phyloP scores from a whole-genome alignment of 108 stramenopile genomes.

The Conticribra weissflogii region DNA sequence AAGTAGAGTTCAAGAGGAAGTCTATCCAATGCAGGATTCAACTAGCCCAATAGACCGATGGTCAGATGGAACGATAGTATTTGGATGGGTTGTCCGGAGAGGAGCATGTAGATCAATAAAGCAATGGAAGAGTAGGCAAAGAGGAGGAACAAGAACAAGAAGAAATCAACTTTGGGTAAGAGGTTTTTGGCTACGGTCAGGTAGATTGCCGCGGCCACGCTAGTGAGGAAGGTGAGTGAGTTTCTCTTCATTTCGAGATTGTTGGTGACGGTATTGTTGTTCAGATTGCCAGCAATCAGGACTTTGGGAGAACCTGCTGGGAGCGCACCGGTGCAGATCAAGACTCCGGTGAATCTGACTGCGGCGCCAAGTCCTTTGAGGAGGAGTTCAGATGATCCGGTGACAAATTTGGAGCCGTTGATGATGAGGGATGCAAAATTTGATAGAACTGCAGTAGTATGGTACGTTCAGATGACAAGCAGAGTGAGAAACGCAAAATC shows the following conservation, averaged over 20 bases:
- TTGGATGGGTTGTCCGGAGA: slow-evolving; percentile 20
- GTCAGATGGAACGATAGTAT: slow-evolving; percentile 35
- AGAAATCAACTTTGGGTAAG: slow-evolving; percentile 40
- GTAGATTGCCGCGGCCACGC: slow-evolving; percentile 39
- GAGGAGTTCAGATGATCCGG: slow-evolving; percentile 41
- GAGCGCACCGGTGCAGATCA: slow-evolving; percentile 54
- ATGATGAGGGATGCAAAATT: slow-evolving; percentile 49
- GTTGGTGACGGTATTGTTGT: not conserved
- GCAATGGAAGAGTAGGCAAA: slow-evolving; percentile 51
- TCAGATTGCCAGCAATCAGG: slow-evolving; percentile 7
- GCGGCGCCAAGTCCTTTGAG: slow-evolving; percentile 54
- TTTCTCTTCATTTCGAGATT: slow-evolving; percentile 48
- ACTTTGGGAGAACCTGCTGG: too few species aligned
- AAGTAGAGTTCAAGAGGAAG: slow-evolving; percentile 55
- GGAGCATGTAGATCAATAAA: slow-evolving; percentile 39
- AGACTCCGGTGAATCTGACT: slow-evolving; percentile 59
- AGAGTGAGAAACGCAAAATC: not conserved
- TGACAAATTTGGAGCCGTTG: slow-evolving; percentile 49
- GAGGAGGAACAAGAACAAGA: slow-evolving; percentile 65
- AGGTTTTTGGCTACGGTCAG: slow-evolving; percentile 57
- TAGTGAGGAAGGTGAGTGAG: slow-evolving; percentile 50
- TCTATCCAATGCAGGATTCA: slow-evolving; percentile 37
- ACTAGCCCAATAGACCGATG: slow-evolving; percentile 64
- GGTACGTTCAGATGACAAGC: not conserved
- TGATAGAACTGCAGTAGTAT: slow-evolving; percentile 12